Percentiles rank a stretch among this genome's conserved stretches.
These are phyloP conservation scores for Globisporangium paroecandrum DNA, from an alignment of 352 stramenopile species.

Conservation along the genomic window DNA sequence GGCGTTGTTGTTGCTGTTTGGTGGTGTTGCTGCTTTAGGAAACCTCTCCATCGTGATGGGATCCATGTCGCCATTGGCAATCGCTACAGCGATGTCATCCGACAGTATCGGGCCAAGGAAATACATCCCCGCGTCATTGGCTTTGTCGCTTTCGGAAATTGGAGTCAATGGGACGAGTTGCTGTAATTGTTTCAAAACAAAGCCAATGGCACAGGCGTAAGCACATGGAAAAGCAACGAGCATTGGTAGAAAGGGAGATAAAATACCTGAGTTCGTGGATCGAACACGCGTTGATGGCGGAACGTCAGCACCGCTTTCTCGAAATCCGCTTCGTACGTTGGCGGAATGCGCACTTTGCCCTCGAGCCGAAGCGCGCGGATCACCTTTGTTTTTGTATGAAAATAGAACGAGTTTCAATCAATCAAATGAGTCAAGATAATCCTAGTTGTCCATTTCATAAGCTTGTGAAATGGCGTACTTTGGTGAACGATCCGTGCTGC, in stretches of 20 bases:
- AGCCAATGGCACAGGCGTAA: not conserved
- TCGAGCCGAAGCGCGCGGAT: constrained; percentile 57
- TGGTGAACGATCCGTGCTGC: constrained; percentile 62
- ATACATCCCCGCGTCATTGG: constrained; percentile 36
- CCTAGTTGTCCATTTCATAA: not conserved
- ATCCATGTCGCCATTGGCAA: constrained; percentile 74
- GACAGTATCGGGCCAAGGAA: constrained; percentile 63
- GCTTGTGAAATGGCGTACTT: constrained; percentile 27
- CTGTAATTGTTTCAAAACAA: constrained; percentile 23
- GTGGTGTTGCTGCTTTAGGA: constrained; percentile 2
- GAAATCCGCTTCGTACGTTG: constrained; percentile 64
- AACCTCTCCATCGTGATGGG: constrained; percentile 61
- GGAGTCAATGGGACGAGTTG: constrained; percentile 64
- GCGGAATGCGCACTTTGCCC: constrained; percentile 51
- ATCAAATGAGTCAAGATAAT: not conserved
- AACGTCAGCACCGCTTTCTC: constrained; percentile 61
- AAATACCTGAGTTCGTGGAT: constrained; percentile 44
- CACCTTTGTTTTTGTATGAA: constrained; percentile 28
- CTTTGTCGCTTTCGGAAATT: constrained; percentile 29
- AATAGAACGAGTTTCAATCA: not conserved
- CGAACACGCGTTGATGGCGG: constrained; percentile 67
- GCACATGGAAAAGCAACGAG: not conserved
- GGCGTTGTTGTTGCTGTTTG: not conserved
- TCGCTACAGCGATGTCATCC: constrained; percentile 37
- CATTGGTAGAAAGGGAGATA: not conserved